Conservation (phyloP, 2,329 filamentous ascomycete species). For the Paecilomyces formosus region DNA sequence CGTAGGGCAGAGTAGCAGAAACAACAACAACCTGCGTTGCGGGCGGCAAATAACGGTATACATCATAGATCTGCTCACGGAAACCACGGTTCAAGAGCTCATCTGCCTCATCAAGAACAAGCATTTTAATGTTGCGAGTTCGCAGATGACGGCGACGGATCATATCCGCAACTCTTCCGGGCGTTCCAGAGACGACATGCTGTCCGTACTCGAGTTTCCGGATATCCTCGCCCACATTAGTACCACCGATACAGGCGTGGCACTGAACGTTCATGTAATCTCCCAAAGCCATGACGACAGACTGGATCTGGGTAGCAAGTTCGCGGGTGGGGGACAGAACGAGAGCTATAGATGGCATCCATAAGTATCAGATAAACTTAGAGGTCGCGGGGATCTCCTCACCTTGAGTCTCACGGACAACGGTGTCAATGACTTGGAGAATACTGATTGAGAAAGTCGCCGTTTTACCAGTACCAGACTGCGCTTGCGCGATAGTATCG, state of each 20-base stretch:
- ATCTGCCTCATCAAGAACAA: constrained; percentile 69
- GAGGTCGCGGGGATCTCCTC: constrained; percentile 8
- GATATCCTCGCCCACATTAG: constrained; percentile 96
- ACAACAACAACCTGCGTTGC: constrained; percentile 98
- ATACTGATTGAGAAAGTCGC: constrained; percentile 95
- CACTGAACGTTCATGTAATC: constrained; percentile 99
- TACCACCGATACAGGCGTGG: constrained; percentile 96
- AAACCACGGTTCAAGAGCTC: constrained; percentile 88
- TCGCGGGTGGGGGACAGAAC: constrained; percentile 95
- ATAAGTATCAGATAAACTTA: not conserved
- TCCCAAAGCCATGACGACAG: constrained; percentile 97
- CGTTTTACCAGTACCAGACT: constrained; percentile 95
- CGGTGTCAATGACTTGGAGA: constrained; percentile 91
- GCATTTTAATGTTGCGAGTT: constrained; percentile 70
- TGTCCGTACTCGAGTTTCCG: constrained; percentile 95
- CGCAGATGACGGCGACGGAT: constrained; percentile 66
- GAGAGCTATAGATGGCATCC: constrained; percentile 50
- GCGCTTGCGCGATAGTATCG: constrained; percentile 96
- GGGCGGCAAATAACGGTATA: constrained; percentile 92
- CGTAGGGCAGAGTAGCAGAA: constrained; percentile 92
- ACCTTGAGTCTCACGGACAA: constrained; percentile 80
- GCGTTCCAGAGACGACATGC: constrained; percentile 94
- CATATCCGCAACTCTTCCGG: constrained; percentile 89
- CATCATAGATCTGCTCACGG: constrained; percentile 97
- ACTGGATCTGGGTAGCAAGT: constrained; percentile 96